Evolutionary conservation across 2,329 filamentous ascomycete species (phyloP), one percentile per base, ranked within the genome.

Genomic region (Xylaria sp.): DNA sequence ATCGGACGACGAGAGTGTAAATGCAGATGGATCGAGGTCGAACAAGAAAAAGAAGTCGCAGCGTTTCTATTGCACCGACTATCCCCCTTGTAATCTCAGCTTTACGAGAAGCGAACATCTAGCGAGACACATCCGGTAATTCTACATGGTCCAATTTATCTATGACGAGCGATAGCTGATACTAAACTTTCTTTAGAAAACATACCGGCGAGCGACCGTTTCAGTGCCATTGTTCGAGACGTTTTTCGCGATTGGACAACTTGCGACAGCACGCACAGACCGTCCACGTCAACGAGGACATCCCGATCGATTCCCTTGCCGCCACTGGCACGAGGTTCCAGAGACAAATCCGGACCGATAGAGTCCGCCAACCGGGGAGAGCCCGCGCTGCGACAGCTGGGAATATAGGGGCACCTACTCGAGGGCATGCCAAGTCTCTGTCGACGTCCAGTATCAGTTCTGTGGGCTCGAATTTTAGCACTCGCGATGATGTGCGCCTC

Each of bases 201-300:
- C 94, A 99, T 68, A 99, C 94, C 0, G 94, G 94, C 48, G 94
- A 99, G 76, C 87, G 94, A 22, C 94, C 94, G 0, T 99, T 97
- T 66, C 90, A 95, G 72, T 99, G 94, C 64, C 94, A 97, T 72
- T 99, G 94, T 73, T 91, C 89, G 2, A 85, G 94, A 46, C 85
- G 92, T 50, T 99, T 99, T 71, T 97, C 94, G 8, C 85, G 93
- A 44, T 82, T 97, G 42, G 93, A 99, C 72, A 99, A 99, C 69
- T 78, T 99, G 47, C 86, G 94, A 54, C 94, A 99, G 70, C 94
- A 99, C 78, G 94, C 94, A 41, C 92, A 97, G 72, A 97, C 94
- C 0, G 94, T 99, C 1, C 94, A 99, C 71, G 90, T 96, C 53
- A 97, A 97, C 71, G 94, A 97, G 71, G 92, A 97, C 52, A 99